These are phyloP conservation scores for Chenopodium formosanum DNA, from an alignment of 148 eudicot species.

Conservation along the genomic window DNA sequence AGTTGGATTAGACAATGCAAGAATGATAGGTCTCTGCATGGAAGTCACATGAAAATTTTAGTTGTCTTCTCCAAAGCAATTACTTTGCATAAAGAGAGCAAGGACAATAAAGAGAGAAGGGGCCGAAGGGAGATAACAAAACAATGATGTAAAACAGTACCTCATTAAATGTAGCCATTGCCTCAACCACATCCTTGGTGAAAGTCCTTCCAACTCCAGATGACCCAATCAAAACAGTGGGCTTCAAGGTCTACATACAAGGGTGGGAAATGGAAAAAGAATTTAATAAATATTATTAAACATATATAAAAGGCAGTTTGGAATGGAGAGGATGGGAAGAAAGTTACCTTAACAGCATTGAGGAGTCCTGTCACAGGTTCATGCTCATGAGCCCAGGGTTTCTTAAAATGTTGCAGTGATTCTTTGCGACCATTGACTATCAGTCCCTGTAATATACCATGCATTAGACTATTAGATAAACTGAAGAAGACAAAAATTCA, in stretches of 20 bases:
- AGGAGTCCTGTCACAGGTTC: slow-evolving; percentile 70
- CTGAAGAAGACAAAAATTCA: neutral
- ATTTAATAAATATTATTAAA: neutral
- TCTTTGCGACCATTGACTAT: slow-evolving; percentile 72
- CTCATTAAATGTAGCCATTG: slow-evolving; percentile 83
- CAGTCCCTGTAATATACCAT: slow-evolving; percentile 58
- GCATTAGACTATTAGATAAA: neutral
- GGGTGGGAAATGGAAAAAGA: slow-evolving; percentile 9
- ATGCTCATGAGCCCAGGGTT: slow-evolving; percentile 98
- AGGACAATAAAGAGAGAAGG: too few species aligned
- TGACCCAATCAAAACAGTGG: slow-evolving; percentile 92
- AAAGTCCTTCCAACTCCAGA: slow-evolving; percentile 93
- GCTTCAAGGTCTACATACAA: slow-evolving; percentile 70
- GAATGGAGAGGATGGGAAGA: neutral
- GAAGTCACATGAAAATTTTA: slow-evolving; percentile 3
- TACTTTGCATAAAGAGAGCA: neutral
- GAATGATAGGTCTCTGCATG: slow-evolving; percentile 86
- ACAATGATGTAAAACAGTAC: slow-evolving; percentile 35
- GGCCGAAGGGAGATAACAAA: neutral
- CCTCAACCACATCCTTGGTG: slow-evolving; percentile 85
- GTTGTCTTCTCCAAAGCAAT: neutral
- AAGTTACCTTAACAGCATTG: slow-evolving; percentile 74
- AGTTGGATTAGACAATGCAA: slow-evolving; percentile 95
- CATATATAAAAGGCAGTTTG: neutral
- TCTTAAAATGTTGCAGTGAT: slow-evolving; percentile 85